Base-by-base conservation (phyloP, 2,329 filamentous ascomycete genomes). In the Dissoconium aciculare region DNA sequence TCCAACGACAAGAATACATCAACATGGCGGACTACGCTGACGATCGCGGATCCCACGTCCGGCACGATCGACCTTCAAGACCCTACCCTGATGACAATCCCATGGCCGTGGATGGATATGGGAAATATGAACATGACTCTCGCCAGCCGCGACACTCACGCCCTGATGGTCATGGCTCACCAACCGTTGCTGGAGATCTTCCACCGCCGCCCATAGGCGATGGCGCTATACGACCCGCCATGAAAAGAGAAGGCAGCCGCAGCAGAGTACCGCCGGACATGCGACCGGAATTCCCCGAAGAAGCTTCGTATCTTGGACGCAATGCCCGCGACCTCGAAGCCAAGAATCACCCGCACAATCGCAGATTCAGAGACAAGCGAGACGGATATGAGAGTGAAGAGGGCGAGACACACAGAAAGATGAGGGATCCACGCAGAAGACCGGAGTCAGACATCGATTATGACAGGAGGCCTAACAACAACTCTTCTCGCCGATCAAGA, bases 301-400 rank as follows among this genome's bases (percentile, higher is more conserved):
- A 51, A 34, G 48, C 46, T 11, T 51, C 49, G 4, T 49, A 45
- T 30, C 44, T 52, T 17, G 48, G 48, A 29, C 31, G 36, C 10
- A 37, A 38, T 12, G 45, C 49, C 8, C 47, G 45, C 5, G 52
- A 55, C 33, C 39, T 52, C 26, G 52, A 55, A 38, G 33, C 40
- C 16, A 55, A 54, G 39, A 46, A 43, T 33, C 31, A 46, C 17
- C 38, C 38, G 12, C 36, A 37, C 19, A 41, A 55, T 25, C 41
- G 42, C 21, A 37, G 45, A 23, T 55, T 55, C 37, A 35, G 52
- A 15, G 46, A 52, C 17, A 45, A 46, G 39, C 40, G 52, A 24
- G 48, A 54, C 38, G 52, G 51, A 11, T 55, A 55, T 38, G 50
- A 52, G 34, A 48, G 43, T 27, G 52, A 55, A 27, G 52, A 55